A percentile compares a stretch with the other conserved stretches of the same genome.
Evolutionary conservation across 331 rosid genomes (phyloP).

Genomic region (Malus hybrid): DNA sequence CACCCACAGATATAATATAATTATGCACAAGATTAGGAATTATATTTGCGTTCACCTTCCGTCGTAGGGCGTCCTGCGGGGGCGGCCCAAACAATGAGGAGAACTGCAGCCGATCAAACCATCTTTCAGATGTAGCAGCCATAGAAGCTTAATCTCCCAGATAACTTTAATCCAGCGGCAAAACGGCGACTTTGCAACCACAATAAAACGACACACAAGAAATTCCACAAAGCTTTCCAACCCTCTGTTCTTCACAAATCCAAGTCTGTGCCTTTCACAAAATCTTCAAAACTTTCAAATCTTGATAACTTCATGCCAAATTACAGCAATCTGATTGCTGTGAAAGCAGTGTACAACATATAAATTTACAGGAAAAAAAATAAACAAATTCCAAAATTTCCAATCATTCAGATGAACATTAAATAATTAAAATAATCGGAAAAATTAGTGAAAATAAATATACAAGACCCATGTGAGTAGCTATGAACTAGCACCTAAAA

Average conservation of each 20-base stretch:
- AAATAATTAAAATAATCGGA: background rate
- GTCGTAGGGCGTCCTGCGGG: slow-evolving; percentile 63
- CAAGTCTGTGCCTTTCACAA: slow-evolving; percentile 12
- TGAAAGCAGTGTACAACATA: background rate
- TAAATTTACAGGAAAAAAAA: background rate
- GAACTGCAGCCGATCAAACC: slow-evolving; percentile 80
- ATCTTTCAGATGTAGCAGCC: slow-evolving; percentile 73
- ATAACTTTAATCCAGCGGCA: slow-evolving; percentile 8
- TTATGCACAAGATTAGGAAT: background rate
- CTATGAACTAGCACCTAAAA: background rate
- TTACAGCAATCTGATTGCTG: slow-evolving; percentile 13
- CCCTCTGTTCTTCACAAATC: slow-evolving; percentile 11
- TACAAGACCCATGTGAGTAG: background rate
- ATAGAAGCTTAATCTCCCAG: slow-evolving; percentile 29
- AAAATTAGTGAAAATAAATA: background rate
- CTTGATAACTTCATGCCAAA: background rate
- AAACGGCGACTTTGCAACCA: background rate
- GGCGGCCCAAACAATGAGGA: slow-evolving; percentile 97
- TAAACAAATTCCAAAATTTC: background rate
- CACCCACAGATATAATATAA: background rate
- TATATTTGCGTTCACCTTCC: slow-evolving; percentile 38
- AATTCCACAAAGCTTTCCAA: slow-evolving; percentile 16
- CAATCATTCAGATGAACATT: background rate
- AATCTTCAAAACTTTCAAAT: slow-evolving; percentile 7
- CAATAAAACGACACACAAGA: slow-evolving; percentile 8